Evolutionary conservation across 495 filamentous ascomycete species (phyloP).

Genomic region (Trichoderma gamsii): DNA sequence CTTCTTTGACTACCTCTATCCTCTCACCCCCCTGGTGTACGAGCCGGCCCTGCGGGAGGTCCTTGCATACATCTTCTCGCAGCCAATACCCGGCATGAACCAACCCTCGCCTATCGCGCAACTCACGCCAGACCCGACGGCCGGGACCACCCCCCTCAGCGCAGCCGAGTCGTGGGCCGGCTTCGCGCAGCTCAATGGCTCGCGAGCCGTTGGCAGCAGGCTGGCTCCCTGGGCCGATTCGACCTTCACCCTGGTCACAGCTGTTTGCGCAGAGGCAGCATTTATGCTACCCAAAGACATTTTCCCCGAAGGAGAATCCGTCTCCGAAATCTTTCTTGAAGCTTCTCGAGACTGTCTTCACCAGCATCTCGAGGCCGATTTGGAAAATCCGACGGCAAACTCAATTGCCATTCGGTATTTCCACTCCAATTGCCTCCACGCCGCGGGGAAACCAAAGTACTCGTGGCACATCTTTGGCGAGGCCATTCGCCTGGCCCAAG

Average conservation of each 20-base stretch:
- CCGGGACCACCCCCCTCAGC: neutral
- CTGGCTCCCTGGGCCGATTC: slow-evolving; percentile 10
- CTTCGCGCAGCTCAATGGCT: neutral
- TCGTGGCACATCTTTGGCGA: slow-evolving; percentile 32
- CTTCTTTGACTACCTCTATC: slow-evolving; percentile 28
- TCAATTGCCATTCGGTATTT: slow-evolving; percentile 29
- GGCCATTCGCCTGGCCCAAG: slow-evolving; percentile 27
- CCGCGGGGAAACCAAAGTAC: slow-evolving; percentile 26
- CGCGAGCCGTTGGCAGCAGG: neutral
- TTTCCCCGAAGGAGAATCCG: slow-evolving; percentile 15
- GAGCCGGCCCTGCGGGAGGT: slow-evolving; percentile 23
- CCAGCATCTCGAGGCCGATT: slow-evolving; percentile 26
- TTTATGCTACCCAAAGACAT: slow-evolving; percentile 15
- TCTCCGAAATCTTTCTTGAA: slow-evolving; percentile 14
- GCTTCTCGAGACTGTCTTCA: slow-evolving; percentile 14
- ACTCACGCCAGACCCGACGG: neutral
- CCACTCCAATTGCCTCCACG: slow-evolving; percentile 30
- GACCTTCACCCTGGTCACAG: slow-evolving; percentile 28
- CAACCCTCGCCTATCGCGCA: neutral
- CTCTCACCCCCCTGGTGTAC: slow-evolving; percentile 30
- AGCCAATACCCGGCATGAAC: slow-evolving; percentile 3
- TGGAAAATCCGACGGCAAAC: slow-evolving; percentile 27
- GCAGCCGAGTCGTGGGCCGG: slow-evolving; percentile 6
- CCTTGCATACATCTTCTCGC: slow-evolving; percentile 15
- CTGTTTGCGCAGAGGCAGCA: slow-evolving; percentile 16